Percentiles rank a stretch among this genome's conserved stretches.
phyloP scores from a whole-genome alignment of 2,329 filamentous ascomycete genomes.

The Sporothrix mexicana region DNA sequence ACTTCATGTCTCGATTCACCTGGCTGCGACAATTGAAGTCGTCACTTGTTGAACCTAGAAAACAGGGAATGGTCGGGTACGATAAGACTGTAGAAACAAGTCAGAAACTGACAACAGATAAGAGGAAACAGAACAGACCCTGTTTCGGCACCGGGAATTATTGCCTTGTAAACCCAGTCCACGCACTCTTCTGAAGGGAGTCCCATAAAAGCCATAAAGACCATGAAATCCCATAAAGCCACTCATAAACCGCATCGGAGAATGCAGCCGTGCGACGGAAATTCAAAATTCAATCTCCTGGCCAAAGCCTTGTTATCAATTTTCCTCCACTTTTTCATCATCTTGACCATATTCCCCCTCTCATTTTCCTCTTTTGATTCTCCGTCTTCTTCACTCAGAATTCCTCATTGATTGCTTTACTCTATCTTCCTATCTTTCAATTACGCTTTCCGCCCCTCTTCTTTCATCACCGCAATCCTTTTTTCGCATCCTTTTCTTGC shows the following conservation, averaged over 20 bases:
- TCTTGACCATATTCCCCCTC: not conserved
- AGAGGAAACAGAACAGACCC: not conserved
- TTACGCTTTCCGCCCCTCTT: slow-evolving; percentile 2
- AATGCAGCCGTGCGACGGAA: slow-evolving; percentile 16
- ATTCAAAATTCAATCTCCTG: slow-evolving; percentile 16
- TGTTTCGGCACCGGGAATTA: not conserved
- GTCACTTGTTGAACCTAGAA: slow-evolving; percentile 5
- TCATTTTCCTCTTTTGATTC: not conserved
- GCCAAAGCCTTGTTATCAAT: slow-evolving; percentile 12
- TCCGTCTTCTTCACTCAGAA: not conserved
- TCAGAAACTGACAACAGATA: too few relatives aligned
- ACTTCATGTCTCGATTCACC: not conserved
- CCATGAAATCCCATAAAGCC: not conserved
- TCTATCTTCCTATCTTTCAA: not conserved
- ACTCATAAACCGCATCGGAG: not conserved
- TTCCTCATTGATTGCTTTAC: slow-evolving; percentile 15
- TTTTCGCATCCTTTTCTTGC: too few relatives aligned
- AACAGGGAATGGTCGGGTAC: not conserved
- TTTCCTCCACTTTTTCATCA: not conserved
- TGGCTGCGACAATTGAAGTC: not conserved
- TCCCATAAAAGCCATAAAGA: not conserved
- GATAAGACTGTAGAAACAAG: not conserved
- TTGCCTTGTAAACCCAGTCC: not conserved
- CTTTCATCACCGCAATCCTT: not conserved
- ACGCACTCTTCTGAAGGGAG: too few relatives aligned